phyloP scores from a whole-genome alignment of 2,329 filamentous ascomycete genomes.

The Clonostachys byssicola region DNA sequence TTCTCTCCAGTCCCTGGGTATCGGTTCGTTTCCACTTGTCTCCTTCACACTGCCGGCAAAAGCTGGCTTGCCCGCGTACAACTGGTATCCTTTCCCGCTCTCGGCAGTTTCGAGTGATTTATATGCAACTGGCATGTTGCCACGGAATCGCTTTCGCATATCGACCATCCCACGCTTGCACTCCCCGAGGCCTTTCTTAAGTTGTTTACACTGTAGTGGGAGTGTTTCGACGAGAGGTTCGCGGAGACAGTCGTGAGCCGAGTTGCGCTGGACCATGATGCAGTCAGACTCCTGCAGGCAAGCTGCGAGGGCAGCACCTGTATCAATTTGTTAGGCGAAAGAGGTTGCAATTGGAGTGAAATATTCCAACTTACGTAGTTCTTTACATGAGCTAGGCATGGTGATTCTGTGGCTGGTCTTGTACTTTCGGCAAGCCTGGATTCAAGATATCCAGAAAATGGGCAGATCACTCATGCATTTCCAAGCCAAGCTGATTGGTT shows the following conservation, averaged over 20 bases:
- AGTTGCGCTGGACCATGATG: slow-evolving; percentile 87
- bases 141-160: slow-evolving; percentile 97
- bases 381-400: slow-evolving; percentile 96
- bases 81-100: slow-evolving; percentile 56
- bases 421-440: too few species aligned
- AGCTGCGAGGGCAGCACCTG: slow-evolving; percentile 86
- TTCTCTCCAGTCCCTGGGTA: slow-evolving; percentile 58
- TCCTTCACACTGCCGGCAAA: slow-evolving; percentile 61
- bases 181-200: slow-evolving; percentile 88
- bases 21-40: slow-evolving; percentile 64
- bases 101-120: slow-evolving; percentile 54
- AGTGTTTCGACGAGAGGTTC: slow-evolving; percentile 77
- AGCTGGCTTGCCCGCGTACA: slow-evolving; percentile 75
- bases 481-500: too few species aligned
- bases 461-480: too few species aligned
- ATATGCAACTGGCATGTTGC: slow-evolving; percentile 80
- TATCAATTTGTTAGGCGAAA: slow-evolving; percentile 1
- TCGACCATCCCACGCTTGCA: slow-evolving; percentile 96
- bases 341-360: not conserved
- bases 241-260: slow-evolving; percentile 82
- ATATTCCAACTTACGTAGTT: slow-evolving; percentile 67
- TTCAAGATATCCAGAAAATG: too few species aligned
- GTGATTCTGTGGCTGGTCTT: slow-evolving; percentile 5
- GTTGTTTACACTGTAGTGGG: slow-evolving; percentile 83
- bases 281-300: slow-evolving; percentile 97